Evolutionary conservation across 306 rosid species (phyloP), one percentile per base, ranked within the genome.

Genomic region (Pueraria montana): DNA sequence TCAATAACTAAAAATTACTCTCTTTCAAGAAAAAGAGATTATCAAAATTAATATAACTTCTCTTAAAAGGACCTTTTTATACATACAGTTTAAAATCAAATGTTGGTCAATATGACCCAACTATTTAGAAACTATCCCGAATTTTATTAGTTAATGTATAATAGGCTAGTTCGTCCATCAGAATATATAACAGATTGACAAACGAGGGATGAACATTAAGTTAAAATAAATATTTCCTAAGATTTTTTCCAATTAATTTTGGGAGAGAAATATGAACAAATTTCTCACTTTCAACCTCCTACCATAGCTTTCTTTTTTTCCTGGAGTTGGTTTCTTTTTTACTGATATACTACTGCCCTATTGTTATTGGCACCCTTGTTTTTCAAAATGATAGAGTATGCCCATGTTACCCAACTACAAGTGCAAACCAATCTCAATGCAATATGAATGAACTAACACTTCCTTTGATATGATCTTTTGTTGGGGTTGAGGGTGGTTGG

Each of bases 351-450:
- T 32, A 14, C 38, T 13, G 21, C 11, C 42, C 21, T 14, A 12
- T 0, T 45, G 1, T 40, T 40, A 40, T 43, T 43, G 53, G 1
- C 23, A 56, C 59, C 45, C 36, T 38, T 38, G 43, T 38, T 38
- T 38, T 38, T 38, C 11, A 38, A 38, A 38, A 8, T 1, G 11
- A 8, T 38, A 8, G 7, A 38, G 11, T 38, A 38, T 38, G 43
- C 7, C 11, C 43, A 38, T 38, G 43, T 38, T 38, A 8, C 43
- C 10, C 43, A 49, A 63, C 61, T 77, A 27, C 48, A 50, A 16
- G 59, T 11, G 71, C 23, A 40, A 58, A 69, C 48, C 72, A 58
- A 61, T 59, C 76, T 67, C 76, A 79, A 34, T 18, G n/a, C 76
- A 66, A 66, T 34, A 5, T 67, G 76, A 55, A 69, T 16, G 1